phyloP scores from a whole-genome alignment of 495 filamentous ascomycete species.

The Margaritispora aquatica region DNA sequence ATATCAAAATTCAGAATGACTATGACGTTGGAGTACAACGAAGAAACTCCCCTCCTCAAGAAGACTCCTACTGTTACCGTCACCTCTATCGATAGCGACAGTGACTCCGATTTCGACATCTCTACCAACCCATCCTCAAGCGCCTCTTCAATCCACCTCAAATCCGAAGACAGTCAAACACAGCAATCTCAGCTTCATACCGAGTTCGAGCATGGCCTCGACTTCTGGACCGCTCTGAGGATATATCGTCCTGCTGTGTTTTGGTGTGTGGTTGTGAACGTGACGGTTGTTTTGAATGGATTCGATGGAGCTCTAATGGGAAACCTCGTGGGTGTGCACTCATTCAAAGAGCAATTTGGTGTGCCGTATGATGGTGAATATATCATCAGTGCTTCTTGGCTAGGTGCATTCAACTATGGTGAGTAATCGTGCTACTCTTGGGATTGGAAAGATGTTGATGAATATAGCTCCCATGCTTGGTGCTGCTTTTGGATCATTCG shows the following conservation, averaged over 20 bases:
- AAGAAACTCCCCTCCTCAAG: neutral
- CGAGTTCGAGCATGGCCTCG: slow-evolving; percentile 23
- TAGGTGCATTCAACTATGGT: slow-evolving; percentile 7
- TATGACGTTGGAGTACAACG: neutral
- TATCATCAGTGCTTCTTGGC: slow-evolving; percentile 31
- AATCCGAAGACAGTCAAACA: neutral
- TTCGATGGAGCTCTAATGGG: slow-evolving; percentile 33
- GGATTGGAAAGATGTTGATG: neutral
- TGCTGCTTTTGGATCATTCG: neutral
- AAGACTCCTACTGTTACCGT: neutral
- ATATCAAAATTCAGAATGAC: neutral
- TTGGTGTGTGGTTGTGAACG: slow-evolving; percentile 26
- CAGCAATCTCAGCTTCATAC: slow-evolving; percentile 3
- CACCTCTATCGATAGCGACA: neutral
- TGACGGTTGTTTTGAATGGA: slow-evolving; percentile 36
- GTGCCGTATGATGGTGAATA: slow-evolving; percentile 28
- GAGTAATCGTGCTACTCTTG: neutral
- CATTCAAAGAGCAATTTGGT: slow-evolving; percentile 27
- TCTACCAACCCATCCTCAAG: no score
- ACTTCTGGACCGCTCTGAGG: slow-evolving; percentile 22
- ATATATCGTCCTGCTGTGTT: slow-evolving; percentile 33
- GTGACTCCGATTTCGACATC: neutral
- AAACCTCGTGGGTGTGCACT: slow-evolving; percentile 28
- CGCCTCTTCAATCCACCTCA: neutral
- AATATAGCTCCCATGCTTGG: neutral